Evolutionary conservation across 306 rosid genomes (phyloP), one percentile per base, ranked within the genome.

Genomic region (Ormosia emarginata): DNA sequence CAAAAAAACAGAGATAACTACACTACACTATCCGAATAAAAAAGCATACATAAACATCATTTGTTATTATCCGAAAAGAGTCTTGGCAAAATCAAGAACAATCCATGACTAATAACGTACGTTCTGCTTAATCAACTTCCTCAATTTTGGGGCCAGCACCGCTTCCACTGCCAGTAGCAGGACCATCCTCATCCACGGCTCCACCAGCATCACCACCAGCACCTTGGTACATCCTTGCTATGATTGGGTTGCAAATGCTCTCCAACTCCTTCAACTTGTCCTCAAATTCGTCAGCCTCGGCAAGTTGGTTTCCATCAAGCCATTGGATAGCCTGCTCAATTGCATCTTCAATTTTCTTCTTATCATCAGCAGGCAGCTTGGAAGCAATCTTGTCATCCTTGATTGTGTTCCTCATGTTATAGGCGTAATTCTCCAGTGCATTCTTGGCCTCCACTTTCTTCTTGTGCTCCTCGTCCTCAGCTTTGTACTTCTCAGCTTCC

Each of bases 271-370:
- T 87, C 90, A 85, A 67, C 84, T 87, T 89, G 71, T 86, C 89
- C 30, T 83, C 89, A 9, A 88, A 86, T 58, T 88, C 89, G 18
- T 88, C 86, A 2, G 86, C 85, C 80, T 89, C 90, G 0, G 82
- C 90, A 55, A 90, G 91, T 52, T 90, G 88, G 71, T 90, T 90
- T 24, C 81, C 91, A 24, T 90, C 91, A 0, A 90, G 89, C 91
- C 91, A 90, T 2, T 79, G 85, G 29, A 90, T 83, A 6, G 93
- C 87, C 67, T 71, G 69, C 15, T 90, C 91, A 56, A 90, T 87
- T 0, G 91, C 88, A 85, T 90, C 93, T 63, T 87, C 91, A 6
- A 90, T 87, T 52, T 83, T 90, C 77, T 90, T 87, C 91, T 90
- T 90, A 55, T 90, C 93, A 53, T 70, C 88, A 1, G 78, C 84